These are phyloP conservation scores for Starmerella cellae DNA, from an alignment of 805 yeast species.

Conservation along the genomic window DNA sequence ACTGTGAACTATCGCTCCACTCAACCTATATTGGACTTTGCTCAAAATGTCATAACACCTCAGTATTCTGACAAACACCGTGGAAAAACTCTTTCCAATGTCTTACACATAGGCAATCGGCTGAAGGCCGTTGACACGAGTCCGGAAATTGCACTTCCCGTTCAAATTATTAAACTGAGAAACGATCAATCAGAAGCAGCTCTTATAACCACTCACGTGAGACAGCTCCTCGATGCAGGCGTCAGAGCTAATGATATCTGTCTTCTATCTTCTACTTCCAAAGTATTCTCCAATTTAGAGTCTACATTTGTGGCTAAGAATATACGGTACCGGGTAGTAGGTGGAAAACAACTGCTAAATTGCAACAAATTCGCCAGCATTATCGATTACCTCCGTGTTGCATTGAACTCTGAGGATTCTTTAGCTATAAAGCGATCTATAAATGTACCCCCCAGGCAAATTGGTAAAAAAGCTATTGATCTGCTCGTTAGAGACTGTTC, in stretches of 20 bases:
- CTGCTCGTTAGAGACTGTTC: slow-evolving; percentile 19
- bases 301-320: slow-evolving; percentile 40
- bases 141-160: not conserved
- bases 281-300: slow-evolving; percentile 43
- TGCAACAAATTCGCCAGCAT: slow-evolving; percentile 51
- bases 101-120: not conserved
- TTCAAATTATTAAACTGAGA: slow-evolving; percentile 1
- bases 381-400: slow-evolving; percentile 50
- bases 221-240: slow-evolving; percentile 33
- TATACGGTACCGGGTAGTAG: slow-evolving; percentile 54
- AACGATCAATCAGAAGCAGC: not conserved
- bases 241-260: slow-evolving; percentile 52
- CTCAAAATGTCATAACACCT: slow-evolving; percentile 45
- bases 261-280: slow-evolving; percentile 36
- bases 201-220: slow-evolving; percentile 37
- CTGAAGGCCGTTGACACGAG: not conserved
- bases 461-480: slow-evolving; percentile 45
- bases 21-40: slow-evolving; percentile 44
- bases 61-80: not conserved
- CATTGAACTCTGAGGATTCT: slow-evolving; percentile 46
- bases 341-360: slow-evolving; percentile 74
- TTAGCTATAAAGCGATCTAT: slow-evolving; percentile 47
- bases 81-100: not conserved
- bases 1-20: slow-evolving; percentile 75
- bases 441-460: slow-evolving; percentile 48